Percentiles rank a stretch among this genome's conserved stretches.
Conservation (phyloP, 2,329 filamentous ascomycete species). For the Colletotrichum orchidophilum region DNA sequence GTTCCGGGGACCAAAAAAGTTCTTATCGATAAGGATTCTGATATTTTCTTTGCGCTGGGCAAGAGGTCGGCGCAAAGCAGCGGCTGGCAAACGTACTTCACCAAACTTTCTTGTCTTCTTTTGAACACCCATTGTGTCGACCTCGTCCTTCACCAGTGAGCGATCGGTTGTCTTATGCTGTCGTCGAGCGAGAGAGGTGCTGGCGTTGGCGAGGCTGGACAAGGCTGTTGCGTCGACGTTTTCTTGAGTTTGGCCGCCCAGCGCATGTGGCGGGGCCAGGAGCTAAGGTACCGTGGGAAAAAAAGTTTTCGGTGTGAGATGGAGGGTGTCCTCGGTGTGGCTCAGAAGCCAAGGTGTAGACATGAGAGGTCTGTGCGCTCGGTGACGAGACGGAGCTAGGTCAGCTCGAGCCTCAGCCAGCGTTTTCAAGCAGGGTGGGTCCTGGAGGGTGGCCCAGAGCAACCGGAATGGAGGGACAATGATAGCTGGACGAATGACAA, state of each 20-base stretch:
- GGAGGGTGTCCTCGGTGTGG: background rate
- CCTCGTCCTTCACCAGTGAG: too few species aligned
- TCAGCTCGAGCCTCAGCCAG: too few species aligned
- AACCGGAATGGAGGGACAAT: slow-evolving; percentile 24
- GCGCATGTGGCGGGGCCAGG: slow-evolving; percentile 13
- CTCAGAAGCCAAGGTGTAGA: background rate
- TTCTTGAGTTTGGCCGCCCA: background rate
- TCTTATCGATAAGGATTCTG: slow-evolving; percentile 28
- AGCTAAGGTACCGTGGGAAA: too few species aligned
- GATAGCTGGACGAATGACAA: slow-evolving; percentile 19
- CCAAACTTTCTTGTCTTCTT: slow-evolving; percentile 96
- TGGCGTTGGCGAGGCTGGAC: slow-evolving; percentile 21
- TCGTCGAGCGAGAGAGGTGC: background rate
- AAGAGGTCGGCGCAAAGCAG: slow-evolving; percentile 16
- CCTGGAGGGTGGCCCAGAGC: background rate
- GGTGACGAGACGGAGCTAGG: background rate
- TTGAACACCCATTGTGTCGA: slow-evolving; percentile 77
- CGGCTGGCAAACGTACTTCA: slow-evolving; percentile 53
- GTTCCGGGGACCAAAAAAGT: background rate
- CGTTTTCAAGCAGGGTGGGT: background rate
- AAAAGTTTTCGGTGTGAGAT: slow-evolving; percentile 30
- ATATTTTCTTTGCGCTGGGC: background rate
- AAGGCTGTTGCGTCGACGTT: slow-evolving; percentile 17
- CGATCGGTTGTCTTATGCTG: background rate
- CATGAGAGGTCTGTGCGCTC: background rate